These are phyloP conservation scores for Magnaporthales sp. DNA, from an alignment of 2,329 filamentous ascomycete genomes.

Conservation along the genomic window DNA sequence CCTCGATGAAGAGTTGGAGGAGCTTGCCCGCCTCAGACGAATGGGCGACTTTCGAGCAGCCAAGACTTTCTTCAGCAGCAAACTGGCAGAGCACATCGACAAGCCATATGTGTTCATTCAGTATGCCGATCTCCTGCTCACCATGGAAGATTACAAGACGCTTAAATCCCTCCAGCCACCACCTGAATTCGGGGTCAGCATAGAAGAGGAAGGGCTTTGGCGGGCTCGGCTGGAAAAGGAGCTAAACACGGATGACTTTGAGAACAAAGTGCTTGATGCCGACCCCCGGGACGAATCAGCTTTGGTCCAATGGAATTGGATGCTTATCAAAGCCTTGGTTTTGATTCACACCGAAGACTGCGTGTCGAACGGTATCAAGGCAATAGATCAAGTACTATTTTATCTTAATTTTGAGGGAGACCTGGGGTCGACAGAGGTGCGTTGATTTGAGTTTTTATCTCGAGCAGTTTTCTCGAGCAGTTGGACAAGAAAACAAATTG, in stretches of 20 bases:
- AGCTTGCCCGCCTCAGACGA: conserved; percentile 15
- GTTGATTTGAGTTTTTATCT: too few relatives aligned
- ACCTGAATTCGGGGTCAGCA: not conserved
- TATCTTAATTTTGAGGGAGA: not conserved
- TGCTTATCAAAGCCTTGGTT: not conserved
- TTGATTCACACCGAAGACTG: not conserved
- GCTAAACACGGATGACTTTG: not conserved
- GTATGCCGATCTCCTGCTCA: conserved; percentile 18
- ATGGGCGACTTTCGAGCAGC: conserved; percentile 27
- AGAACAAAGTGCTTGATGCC: not conserved
- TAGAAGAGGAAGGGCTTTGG: not conserved
- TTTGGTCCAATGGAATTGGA: conserved; percentile 3
- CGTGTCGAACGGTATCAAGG: not conserved
- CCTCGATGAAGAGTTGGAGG: conserved; percentile 16
- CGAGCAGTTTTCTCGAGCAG: too few relatives aligned
- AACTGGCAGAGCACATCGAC: conserved; percentile 14
- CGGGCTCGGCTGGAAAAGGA: not conserved
- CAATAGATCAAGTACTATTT: not conserved
- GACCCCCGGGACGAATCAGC: not conserved
- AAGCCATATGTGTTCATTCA: conserved; percentile 17
- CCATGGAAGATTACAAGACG: conserved; percentile 17
- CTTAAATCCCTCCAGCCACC: not conserved
- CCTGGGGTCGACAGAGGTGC: not conserved
- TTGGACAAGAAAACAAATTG: too few relatives aligned
- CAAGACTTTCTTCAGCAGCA: conserved; percentile 36